Percentiles rank a stretch among this genome's conserved stretches.
Evolutionary conservation across 495 filamentous ascomycete species (phyloP).

Genomic region (Lichenothelia convexa): DNA sequence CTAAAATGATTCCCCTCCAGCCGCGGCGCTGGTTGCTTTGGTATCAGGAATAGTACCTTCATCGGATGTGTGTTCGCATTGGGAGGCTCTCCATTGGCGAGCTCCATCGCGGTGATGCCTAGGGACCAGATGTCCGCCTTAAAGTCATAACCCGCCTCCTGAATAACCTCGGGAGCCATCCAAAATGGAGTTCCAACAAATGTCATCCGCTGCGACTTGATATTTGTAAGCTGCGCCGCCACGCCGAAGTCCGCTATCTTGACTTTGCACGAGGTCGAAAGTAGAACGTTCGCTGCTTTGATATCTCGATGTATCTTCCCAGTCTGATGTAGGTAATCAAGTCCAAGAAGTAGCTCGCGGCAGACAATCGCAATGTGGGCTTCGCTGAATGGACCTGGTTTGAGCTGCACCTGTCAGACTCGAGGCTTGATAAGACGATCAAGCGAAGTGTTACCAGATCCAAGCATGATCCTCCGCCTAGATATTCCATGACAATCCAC

Average conservation of each 20-base stretch:
- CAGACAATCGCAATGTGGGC: conserved; percentile 88
- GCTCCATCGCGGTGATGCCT: conserved; percentile 90
- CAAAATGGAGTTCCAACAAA: conserved; percentile 98
- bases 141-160: conserved; percentile 93
- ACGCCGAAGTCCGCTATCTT: conserved; percentile 97
- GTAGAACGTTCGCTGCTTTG: conserved; percentile 84
- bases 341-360: conserved; percentile 69
- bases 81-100: conserved; percentile 84
- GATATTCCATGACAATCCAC: conserved; percentile 99
- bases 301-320: conserved; percentile 96
- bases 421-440: neutral
- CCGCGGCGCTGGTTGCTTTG: conserved; percentile 75
- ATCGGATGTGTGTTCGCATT: conserved; percentile 96
- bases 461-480: conserved; percentile 82
- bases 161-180: conserved; percentile 99
- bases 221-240: conserved; percentile 87
- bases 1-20: conserved; percentile 66
- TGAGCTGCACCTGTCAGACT: conserved; percentile 41
- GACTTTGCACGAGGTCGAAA: conserved; percentile 79
- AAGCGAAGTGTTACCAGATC: conserved; percentile 44
- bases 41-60: conserved; percentile 95
- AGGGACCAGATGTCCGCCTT: conserved; percentile 99
- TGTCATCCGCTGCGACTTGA: conserved; percentile 99
- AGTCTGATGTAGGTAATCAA: conserved; percentile 86
- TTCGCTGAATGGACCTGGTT: conserved; percentile 82